These are phyloP conservation scores for Phanerochaete carnosa DNA, from an alignment of 768 basidiomycete genomes.

Conservation along the genomic window DNA sequence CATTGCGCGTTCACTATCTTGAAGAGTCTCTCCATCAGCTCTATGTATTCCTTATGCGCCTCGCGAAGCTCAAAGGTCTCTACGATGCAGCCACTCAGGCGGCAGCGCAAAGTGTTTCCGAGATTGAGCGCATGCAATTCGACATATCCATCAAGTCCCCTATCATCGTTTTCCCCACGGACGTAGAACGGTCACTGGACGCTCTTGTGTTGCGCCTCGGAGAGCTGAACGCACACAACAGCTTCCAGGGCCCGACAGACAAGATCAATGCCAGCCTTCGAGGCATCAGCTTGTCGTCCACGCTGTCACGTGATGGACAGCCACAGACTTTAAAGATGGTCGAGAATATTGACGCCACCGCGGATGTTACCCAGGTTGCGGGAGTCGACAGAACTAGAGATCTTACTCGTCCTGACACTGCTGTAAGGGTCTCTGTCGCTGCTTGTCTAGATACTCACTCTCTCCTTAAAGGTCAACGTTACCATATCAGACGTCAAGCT, in stretches of 20 bases:
- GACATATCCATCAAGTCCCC: conserved; percentile 89
- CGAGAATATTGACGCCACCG: conserved; percentile 78
- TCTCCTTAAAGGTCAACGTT: conserved; percentile 44
- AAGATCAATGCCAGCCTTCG: conserved; percentile 71
- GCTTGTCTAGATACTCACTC: not conserved
- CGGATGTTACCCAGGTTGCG: conserved; percentile 63
- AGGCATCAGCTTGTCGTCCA: conserved; percentile 83
- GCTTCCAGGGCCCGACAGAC: conserved; percentile 46
- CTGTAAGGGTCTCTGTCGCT: conserved; percentile 44
- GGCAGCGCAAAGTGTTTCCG: conserved; percentile 89
- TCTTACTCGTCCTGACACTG: conserved; percentile 61
- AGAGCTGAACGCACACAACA: conserved; percentile 81
- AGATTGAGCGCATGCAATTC: conserved; percentile 92
- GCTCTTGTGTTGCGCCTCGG: conserved; percentile 80
- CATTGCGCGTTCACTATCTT: conserved; percentile 84
- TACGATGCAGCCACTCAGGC: conserved; percentile 94
- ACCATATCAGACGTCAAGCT: conserved; percentile 82
- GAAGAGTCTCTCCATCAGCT: conserved; percentile 90
- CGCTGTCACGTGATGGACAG: conserved; percentile 43
- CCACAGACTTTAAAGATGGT: conserved; percentile 76
- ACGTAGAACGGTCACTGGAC: conserved; percentile 60
- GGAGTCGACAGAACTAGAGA: conserved; percentile 52
- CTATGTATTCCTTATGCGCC: conserved; percentile 76
- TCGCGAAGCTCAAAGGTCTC: conserved; percentile 87
- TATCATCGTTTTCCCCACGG: conserved; percentile 83